These are phyloP conservation scores for Colletotrichum neosansevieriae DNA, from an alignment of 2,329 filamentous ascomycete species.

Conservation along the genomic window DNA sequence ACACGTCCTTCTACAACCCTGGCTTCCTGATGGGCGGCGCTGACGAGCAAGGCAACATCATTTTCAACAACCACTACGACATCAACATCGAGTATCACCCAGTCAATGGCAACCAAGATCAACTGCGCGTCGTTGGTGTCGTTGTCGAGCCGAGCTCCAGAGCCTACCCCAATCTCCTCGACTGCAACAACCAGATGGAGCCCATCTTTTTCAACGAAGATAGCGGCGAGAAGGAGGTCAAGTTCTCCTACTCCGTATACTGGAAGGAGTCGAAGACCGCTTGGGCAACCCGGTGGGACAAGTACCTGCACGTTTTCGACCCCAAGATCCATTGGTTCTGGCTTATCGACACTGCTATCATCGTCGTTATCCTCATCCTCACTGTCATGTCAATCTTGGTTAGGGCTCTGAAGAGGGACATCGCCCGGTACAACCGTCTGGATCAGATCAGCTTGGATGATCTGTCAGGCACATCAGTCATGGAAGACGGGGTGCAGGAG, in stretches of 20 bases:
- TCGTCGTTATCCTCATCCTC: conserved; percentile 90
- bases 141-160: conserved; percentile 85
- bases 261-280: conserved; percentile 88
- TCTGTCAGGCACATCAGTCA: conserved; percentile 79
- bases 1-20: conserved; percentile 87
- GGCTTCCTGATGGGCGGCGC: conserved; percentile 83
- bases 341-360: conserved; percentile 93
- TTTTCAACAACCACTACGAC: conserved; percentile 95
- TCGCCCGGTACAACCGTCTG: conserved; percentile 94
- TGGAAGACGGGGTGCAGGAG: conserved; percentile 95
- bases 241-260: conserved; percentile 92
- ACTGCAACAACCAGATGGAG: conserved; percentile 71
- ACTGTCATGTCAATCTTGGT: conserved; percentile 95
- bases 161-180: conserved; percentile 67
- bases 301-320: conserved; percentile 96
- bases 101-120: conserved; percentile 72
- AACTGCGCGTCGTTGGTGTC: conserved; percentile 92
- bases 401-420: conserved; percentile 91
- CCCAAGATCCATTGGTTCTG: conserved; percentile 99
- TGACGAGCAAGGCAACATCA: conserved; percentile 67
- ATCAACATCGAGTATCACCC: conserved; percentile 94
- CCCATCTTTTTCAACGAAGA: conserved; percentile 74
- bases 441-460: conserved; percentile 93
- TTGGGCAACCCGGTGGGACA: conserved; percentile 99
- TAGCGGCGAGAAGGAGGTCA: conserved; percentile 65